A percentile compares a stretch with the other conserved stretches of the same genome.
phyloP scores from a whole-genome alignment of 1,284 basidiomycete species.

The Vanrija pseudolonga region DNA sequence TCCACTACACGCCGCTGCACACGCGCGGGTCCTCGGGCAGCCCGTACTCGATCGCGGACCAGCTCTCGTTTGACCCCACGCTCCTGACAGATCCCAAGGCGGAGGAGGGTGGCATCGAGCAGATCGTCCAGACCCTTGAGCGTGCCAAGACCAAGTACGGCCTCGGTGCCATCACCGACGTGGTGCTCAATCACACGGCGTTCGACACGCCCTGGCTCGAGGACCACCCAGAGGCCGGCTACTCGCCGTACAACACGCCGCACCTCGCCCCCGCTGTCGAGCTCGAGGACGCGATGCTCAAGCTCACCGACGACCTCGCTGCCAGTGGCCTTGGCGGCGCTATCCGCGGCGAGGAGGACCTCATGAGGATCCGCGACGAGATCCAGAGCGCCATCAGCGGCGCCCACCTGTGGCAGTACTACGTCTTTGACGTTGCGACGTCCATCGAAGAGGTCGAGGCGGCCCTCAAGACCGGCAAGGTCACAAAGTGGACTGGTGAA shows the following conservation, averaged over 20 bases:
- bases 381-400: conserved; percentile 62
- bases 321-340: conserved; percentile 66
- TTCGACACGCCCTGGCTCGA: conserved; percentile 87
- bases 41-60: conserved; percentile 86
- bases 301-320: conserved; percentile 67
- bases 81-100: conserved; percentile 60
- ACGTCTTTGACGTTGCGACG: conserved; percentile 68
- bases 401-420: conserved; percentile 84
- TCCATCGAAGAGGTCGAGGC: conserved; percentile 41
- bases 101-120: conserved; percentile 53
- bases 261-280: conserved; percentile 84
- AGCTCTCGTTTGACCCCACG: conserved; percentile 71
- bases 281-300: conserved; percentile 75
- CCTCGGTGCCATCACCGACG: conserved; percentile 80
- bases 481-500: conserved; percentile 50
- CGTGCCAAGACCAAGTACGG: conserved; percentile 78
- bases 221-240: conserved; percentile 94
- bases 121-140: conserved; percentile 58
- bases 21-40: conserved; percentile 80
- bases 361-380: conserved; percentile 62
- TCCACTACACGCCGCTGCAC: conserved; percentile 91
- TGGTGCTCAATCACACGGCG: conserved; percentile 92
- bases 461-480: conserved; percentile 57
- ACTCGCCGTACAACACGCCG: conserved; percentile 80
- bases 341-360: conserved; percentile 63